Conservation (phyloP, 495 filamentous ascomycete species). For the Aspergillus homomorphus region DNA sequence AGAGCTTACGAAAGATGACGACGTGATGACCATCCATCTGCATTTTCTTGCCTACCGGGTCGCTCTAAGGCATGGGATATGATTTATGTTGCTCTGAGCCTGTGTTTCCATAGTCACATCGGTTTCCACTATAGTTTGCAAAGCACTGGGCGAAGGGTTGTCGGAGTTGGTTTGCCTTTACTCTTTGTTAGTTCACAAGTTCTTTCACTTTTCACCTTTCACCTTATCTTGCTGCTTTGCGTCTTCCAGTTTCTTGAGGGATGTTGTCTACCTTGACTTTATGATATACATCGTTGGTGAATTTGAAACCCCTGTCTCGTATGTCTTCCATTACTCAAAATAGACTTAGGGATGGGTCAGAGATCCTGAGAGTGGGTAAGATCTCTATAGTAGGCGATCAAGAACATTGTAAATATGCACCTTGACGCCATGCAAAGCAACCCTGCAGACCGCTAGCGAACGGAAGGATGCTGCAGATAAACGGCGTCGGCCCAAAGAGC, state of each 20-base stretch:
- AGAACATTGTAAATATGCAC: neutral
- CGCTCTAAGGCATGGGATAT: constrained; percentile 1
- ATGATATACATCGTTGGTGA: neutral
- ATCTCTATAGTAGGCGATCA: neutral
- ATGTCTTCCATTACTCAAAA: neutral
- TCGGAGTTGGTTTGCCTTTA: constrained; percentile 29
- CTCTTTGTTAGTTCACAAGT: constrained; percentile 18
- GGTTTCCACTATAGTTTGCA: constrained; percentile 19
- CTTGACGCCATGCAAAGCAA: neutral
- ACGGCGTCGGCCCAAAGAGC: neutral
- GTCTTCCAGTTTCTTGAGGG: constrained; percentile 3
- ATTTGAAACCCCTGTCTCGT: constrained; percentile 2
- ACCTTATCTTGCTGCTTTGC: constrained; percentile 19
- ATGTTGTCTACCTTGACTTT: neutral
- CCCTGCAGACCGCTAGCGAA: neutral
- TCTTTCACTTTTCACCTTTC: constrained; percentile 22
- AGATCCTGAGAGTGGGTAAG: neutral
- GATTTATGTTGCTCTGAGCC: neutral
- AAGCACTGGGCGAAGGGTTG: constrained; percentile 14
- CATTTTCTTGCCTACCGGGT: constrained; percentile 25
- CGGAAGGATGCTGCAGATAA: neutral
- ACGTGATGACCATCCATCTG: constrained; percentile 42
- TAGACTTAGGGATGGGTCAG: neutral
- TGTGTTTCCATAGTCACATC: neutral
- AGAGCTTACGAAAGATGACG: constrained; percentile 35